Conservation (phyloP, 1,284 basidiomycete genomes). For the Leccinum pallidistipes region DNA sequence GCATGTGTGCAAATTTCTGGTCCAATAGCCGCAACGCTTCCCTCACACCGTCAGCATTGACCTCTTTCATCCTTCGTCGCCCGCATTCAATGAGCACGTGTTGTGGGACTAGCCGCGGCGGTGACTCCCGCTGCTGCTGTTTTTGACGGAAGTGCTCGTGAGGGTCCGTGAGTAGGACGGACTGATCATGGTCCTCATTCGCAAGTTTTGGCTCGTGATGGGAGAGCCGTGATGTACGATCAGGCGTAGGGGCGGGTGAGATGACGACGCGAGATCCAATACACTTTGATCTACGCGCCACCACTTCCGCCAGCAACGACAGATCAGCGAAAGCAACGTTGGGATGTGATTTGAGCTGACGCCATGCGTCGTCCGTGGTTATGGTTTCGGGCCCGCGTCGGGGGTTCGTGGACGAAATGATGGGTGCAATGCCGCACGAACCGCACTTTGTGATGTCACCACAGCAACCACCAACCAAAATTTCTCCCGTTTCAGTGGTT, state of each 20-base stretch:
- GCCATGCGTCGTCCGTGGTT: constrained; percentile 84
- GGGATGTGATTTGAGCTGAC: constrained; percentile 83
- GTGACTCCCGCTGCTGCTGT: constrained; percentile 43
- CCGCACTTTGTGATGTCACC: constrained; percentile 33
- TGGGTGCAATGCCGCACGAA: constrained; percentile 37
- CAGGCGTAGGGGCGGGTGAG: constrained; percentile 55
- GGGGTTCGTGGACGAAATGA: constrained; percentile 26
- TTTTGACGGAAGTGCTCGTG: constrained; percentile 52
- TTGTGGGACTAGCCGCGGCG: constrained; percentile 56
- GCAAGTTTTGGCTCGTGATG: constrained; percentile 12
- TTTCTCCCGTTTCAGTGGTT: constrained; percentile 24
- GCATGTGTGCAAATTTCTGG: constrained; percentile 53
- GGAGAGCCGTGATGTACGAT: constrained; percentile 29
- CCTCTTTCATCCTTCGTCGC: constrained; percentile 63
- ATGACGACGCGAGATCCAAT: constrained; percentile 70
- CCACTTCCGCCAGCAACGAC: constrained; percentile 82
- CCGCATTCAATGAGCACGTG: constrained; percentile 62
- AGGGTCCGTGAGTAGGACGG: constrained; percentile 51
- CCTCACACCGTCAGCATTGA: constrained; percentile 74
- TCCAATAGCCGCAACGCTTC: constrained; percentile 81
- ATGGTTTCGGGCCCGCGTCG: constrained; percentile 53
- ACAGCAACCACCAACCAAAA: constrained; percentile 34
- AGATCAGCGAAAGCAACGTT: constrained; percentile 84
- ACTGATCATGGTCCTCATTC: constrained; percentile 26
- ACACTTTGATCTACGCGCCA: constrained; percentile 79